Evolutionary conservation across 176 grass and related monocot species (phyloP).

Genomic region (Oryza officinalis): DNA sequence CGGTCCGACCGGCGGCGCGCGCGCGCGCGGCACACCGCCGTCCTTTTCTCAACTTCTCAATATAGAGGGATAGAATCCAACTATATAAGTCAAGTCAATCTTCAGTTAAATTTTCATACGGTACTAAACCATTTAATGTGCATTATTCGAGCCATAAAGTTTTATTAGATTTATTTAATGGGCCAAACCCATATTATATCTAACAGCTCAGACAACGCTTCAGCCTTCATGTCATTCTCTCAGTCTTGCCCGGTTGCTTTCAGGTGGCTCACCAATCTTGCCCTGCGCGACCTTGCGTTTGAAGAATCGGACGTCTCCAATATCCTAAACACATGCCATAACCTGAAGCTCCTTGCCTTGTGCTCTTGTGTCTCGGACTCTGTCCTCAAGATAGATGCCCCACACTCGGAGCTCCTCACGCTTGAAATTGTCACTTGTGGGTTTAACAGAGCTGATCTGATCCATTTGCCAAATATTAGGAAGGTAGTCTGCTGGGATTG

Average conservation of each 20-base stretch:
- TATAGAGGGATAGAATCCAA: too few relatives aligned
- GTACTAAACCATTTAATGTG: too few relatives aligned
- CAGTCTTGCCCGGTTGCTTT: not conserved
- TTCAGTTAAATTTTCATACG: too few relatives aligned
- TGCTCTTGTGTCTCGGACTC: not conserved
- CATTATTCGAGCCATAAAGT: too few relatives aligned
- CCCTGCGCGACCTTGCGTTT: not conserved
- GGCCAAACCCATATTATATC: too few relatives aligned
- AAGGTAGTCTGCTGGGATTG: too few relatives aligned
- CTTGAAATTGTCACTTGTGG: not conserved
- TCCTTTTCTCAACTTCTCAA: too few relatives aligned
- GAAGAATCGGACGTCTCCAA: not conserved
- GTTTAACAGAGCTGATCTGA: not conserved
- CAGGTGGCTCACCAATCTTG: conserved; percentile 18
- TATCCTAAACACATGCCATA: conserved; percentile 13
- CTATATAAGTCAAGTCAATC: too few relatives aligned
- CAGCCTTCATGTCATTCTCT: conserved; percentile 29
- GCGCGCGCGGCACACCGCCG: too few relatives aligned
- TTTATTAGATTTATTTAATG: too few relatives aligned
- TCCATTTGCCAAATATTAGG: not conserved
- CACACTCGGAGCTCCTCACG: not conserved
- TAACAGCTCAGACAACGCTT: not conserved
- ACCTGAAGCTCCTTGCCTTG: conserved; percentile 9
- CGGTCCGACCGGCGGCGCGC: too few relatives aligned
- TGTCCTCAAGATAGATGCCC: conserved; percentile 1